These are phyloP conservation scores for Phtheirospermum japonicum DNA, from an alignment of 257 asterid species.

Conservation along the genomic window DNA sequence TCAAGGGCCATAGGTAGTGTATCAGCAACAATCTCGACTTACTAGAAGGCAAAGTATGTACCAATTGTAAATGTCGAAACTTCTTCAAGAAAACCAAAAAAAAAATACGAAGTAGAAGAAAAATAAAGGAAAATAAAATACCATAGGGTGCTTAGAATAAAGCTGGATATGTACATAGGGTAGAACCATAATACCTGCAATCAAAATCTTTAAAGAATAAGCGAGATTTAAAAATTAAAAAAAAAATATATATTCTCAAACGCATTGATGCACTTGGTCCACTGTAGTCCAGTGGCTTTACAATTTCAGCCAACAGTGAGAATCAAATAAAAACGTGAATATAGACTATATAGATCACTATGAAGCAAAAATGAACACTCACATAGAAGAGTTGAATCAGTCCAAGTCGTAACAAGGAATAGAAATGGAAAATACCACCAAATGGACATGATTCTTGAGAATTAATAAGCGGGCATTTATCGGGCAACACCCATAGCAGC, in stretches of 20 bases:
- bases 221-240: neutral
- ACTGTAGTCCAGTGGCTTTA: no score
- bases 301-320: neutral
- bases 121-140: constrained; percentile 35
- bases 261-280: constrained; percentile 8
- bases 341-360: constrained; percentile 9
- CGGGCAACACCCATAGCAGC: constrained; percentile 83
- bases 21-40: neutral
- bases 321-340: no score
- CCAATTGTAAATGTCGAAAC: neutral
- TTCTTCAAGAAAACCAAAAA: constrained; percentile 21
- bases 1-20: constrained; percentile 15
- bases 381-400: constrained; percentile 84
- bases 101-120: neutral
- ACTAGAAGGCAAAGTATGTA: constrained; percentile 7
- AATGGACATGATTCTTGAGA: constrained; percentile 45
- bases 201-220: neutral
- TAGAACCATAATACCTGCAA: constrained; percentile 93
- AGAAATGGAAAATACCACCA: constrained; percentile 61
- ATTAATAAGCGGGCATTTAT: constrained; percentile 40
- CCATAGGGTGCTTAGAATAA: constrained; percentile 84
- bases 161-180: constrained; percentile 92
- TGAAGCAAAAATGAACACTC: constrained; percentile 38
- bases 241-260: no score
- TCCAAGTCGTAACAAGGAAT: constrained; percentile 66